Base-by-base conservation (phyloP, 345 rosid species). In the Microcos paniculata region DNA sequence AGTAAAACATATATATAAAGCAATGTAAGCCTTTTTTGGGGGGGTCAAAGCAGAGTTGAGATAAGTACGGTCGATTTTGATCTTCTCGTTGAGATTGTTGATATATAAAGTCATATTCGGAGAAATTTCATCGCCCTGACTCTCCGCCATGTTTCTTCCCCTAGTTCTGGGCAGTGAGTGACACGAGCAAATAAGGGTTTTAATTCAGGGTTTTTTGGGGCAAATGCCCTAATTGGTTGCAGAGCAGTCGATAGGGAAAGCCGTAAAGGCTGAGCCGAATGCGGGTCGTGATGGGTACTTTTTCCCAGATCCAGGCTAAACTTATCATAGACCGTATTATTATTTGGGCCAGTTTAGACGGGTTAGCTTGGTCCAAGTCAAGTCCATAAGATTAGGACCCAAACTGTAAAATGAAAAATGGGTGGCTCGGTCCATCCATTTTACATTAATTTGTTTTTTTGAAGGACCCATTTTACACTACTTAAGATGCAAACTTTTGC, bases 51-150 rank as follows among this genome's bases (percentile, higher is more conserved):
- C n/a, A 40, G 42, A 45, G 24, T 21, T 33, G 35, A 64, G 24
- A 6, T 16, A 4, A 57, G 43, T 72, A 96, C 99, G 90, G 67
- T 96, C 98, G 69, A 91, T 83, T 85, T 94, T 96, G 80, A 91
- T 88, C 83, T 96, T 96, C 84, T 96, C 98, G 85, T 96, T 96
- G 86, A 94, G 98, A 68, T 92, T 96, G 86, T 96, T 96, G 86
- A 94, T 91, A 89, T 92, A 94, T 43, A 96, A 88, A 28, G 99
- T 94, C 87, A 84, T 84, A 85, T 96, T 94, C 0, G 85, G 80
- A 56, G 93, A 15, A 57, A 75, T 40, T 78, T 96, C 98, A 19
- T 85, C 76, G 72, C 87, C 92, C 77, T 73, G 74, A 46, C 68
- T 80, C 75, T 91, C 93, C 69, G 81, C 86, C 91, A 88, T 88